Evolutionary conservation across 2,329 filamentous ascomycete genomes (phyloP), one percentile per base, ranked within the genome.

Genomic region (Colletotrichum spaethianum): DNA sequence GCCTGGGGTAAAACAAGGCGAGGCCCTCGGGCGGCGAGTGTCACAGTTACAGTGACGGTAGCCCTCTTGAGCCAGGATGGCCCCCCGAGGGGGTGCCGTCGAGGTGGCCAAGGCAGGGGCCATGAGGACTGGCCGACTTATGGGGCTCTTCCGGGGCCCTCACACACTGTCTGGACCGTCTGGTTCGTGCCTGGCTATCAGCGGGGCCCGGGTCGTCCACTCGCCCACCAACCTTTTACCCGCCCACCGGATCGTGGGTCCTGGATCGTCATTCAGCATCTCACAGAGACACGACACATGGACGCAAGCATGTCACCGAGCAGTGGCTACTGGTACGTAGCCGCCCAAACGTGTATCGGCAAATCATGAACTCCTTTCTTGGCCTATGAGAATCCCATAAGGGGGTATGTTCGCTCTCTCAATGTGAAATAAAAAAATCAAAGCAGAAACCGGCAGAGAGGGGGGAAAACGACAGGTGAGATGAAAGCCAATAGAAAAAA

Each of bases 351-450:
- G 9, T n/a, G 36, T 14, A 62, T 62, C 8, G 14, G n/a, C n/a
- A 62, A 62, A 59, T 57, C 63, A 66, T 36, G n/a, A 70, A 70
- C 68, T 70, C 68, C 63, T 48, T 70, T 70, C 68, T 67, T 70
- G 63, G 42, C 68, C 55, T 70, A 62, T 31, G 59, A 31, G n/a
- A 33, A 42, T 71, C 63, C 68, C 63, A 55, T 62, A 62, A 62
- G 68, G 63, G 63, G 48, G 63, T 62, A 67, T 67, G 68, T 67
- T 68, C 68, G 68, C 68, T 67, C 63, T 56, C 56, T 36, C 33
- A 42, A 64, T 52, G 52, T 50, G 12, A 55, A 64, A 36, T 16
- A 38, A 50, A 28, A 48, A 33, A 48, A 31, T 26, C 18, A 38
- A 50, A 28, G 38, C 36, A 50, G 20, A 20, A 28, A 61, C 56